Evolutionary conservation across 2,329 filamentous ascomycete genomes (phyloP).

Genomic region (Lizonia empirigonia): DNA sequence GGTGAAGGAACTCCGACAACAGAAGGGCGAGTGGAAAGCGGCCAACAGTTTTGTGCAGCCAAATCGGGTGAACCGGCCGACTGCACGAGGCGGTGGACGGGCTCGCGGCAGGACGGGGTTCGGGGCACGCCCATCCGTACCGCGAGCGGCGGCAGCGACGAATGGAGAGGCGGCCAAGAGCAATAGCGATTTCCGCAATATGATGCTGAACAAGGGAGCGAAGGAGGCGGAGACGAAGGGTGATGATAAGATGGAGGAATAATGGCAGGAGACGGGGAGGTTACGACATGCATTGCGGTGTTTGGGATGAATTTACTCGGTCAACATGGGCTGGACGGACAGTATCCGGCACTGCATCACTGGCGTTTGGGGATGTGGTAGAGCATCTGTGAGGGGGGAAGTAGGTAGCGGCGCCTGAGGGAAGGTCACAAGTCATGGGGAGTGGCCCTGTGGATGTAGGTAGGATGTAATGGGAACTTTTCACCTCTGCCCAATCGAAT

Average conservation of each 20-base stretch:
- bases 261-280: constrained; percentile 22
- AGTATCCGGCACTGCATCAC: constrained; percentile 14
- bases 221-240: constrained; percentile 24
- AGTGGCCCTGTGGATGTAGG: not conserved
- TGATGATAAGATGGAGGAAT: constrained; percentile 34
- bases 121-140: constrained; percentile 36
- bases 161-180: constrained; percentile 52
- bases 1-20: constrained; percentile 54
- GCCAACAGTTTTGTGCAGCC: constrained; percentile 41
- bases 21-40: constrained; percentile 48
- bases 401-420: not conserved
- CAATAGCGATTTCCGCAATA: constrained; percentile 63
- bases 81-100: constrained; percentile 34
- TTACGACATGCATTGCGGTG: constrained; percentile 17
- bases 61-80: constrained; percentile 35
- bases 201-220: constrained; percentile 54
- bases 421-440: not conserved
- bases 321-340: constrained; percentile 7
- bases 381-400: not conserved
- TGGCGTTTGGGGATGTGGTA: constrained; percentile 7
- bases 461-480: constrained; percentile 7
- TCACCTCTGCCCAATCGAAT: too few species aligned
- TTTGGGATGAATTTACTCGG: not conserved
- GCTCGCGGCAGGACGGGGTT: constrained; percentile 38
- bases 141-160: constrained; percentile 19